These are phyloP conservation scores for Phytophthora colocasiae DNA, from an alignment of 352 stramenopile genomes.

Conservation along the genomic window DNA sequence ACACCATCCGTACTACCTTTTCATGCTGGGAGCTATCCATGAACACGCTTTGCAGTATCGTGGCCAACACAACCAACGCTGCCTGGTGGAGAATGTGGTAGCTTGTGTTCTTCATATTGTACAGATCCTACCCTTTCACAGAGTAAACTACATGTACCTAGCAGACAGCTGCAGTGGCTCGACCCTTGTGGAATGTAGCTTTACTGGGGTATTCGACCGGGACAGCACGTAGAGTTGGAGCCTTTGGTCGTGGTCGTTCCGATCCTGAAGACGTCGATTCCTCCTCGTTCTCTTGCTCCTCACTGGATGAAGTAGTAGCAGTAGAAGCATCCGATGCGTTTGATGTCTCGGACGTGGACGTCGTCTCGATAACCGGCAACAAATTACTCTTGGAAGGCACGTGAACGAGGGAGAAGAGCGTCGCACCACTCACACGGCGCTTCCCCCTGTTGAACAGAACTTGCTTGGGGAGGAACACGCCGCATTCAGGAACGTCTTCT, in stretches of 20 bases:
- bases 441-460: slow-evolving; percentile 44
- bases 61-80: slow-evolving; percentile 8
- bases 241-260: slow-evolving; percentile 16
- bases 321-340: slow-evolving; percentile 19
- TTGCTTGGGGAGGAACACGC: slow-evolving; percentile 43
- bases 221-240: slow-evolving; percentile 29
- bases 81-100: not conserved
- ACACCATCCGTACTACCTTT: slow-evolving; percentile 6
- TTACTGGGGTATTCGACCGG: slow-evolving; percentile 41
- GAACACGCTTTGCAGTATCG: slow-evolving; percentile 22
- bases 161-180: slow-evolving; percentile 21
- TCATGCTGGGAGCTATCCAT: slow-evolving; percentile 10
- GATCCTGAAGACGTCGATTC: slow-evolving; percentile 3
- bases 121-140: slow-evolving; percentile 16
- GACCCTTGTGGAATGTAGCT: slow-evolving; percentile 39
- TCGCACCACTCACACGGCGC: slow-evolving; percentile 32
- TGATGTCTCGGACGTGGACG: slow-evolving; percentile 18
- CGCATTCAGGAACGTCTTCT: slow-evolving; percentile 27
- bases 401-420: slow-evolving; percentile 42
- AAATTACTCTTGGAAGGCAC: slow-evolving; percentile 26
- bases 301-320: slow-evolving; percentile 14
- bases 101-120: slow-evolving; percentile 13
- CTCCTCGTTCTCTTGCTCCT: slow-evolving; percentile 10
- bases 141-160: slow-evolving; percentile 7
- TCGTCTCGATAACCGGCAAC: slow-evolving; percentile 19